A percentile compares a stretch with the other conserved stretches of the same genome.
phyloP scores from a whole-genome alignment of 805 yeast genomes.

The Candida boleticola region DNA sequence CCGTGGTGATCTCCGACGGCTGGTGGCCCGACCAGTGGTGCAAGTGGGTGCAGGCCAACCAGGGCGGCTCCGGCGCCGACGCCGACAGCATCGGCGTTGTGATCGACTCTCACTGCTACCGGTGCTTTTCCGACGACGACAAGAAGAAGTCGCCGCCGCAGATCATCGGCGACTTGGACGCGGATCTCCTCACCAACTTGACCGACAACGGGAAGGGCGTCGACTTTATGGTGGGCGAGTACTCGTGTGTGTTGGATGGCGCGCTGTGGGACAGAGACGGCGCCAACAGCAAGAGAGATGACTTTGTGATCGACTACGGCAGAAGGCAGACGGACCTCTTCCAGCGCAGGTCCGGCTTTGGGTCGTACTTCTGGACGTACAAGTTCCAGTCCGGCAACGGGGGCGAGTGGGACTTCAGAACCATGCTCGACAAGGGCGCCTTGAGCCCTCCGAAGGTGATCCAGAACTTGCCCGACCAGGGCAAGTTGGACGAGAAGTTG shows the following conservation, averaged over 20 bases:
- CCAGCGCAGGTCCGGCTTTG: constrained; percentile 56
- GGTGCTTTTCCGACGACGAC: constrained; percentile 81
- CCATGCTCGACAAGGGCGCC: constrained; percentile 67
- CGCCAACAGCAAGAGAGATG: constrained; percentile 42
- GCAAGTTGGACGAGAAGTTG: constrained; percentile 39
- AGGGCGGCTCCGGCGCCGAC: constrained; percentile 17
- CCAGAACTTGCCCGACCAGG: constrained; percentile 35
- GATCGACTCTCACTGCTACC: constrained; percentile 81
- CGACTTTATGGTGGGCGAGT: constrained; percentile 86
- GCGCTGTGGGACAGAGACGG: constrained; percentile 63
- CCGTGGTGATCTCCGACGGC: constrained; percentile 84
- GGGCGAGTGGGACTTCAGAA: constrained; percentile 93
- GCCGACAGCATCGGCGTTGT: constrained; percentile 56
- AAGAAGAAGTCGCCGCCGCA: constrained; percentile 60
- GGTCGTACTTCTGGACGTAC: constrained; percentile 87
- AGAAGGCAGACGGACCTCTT: constrained; percentile 49
- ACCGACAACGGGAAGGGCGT: constrained; percentile 44
- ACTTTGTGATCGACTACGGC: constrained; percentile 63
- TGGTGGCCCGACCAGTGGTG: constrained; percentile 89
- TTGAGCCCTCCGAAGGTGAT: constrained; percentile 21
- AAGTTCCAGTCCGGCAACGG: constrained; percentile 88
- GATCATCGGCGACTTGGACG: constrained; percentile 56
- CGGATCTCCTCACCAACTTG: constrained; percentile 48
- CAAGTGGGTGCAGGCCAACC: constrained; percentile 54
- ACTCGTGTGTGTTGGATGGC: constrained; percentile 81